These are phyloP conservation scores for Plasmodium gaboni DNA, from an alignment of 169 alveolate genomes.

Conservation along the genomic window DNA sequence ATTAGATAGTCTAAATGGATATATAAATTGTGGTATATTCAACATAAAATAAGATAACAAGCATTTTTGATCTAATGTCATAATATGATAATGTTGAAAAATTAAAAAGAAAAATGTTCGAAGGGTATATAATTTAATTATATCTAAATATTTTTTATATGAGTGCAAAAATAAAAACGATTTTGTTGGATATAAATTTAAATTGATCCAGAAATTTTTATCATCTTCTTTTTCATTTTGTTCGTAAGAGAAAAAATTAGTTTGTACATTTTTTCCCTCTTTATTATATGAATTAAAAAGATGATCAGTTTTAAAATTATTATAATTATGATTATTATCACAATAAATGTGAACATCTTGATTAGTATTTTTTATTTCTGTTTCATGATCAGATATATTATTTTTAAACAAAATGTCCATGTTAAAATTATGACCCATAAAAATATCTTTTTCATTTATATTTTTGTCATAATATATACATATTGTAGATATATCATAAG, in stretches of 20 bases:
- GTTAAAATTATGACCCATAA: too few species aligned
- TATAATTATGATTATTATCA: too few species aligned
- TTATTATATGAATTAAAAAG: neutral
- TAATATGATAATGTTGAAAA: conserved; percentile 30
- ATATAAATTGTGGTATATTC: conserved; percentile 17
- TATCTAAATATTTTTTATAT: conserved; percentile 7
- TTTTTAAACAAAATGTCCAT: too few species aligned
- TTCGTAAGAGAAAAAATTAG: neutral
- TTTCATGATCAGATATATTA: neutral
- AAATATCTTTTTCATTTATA: neutral
- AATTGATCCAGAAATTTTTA: conserved; percentile 19
- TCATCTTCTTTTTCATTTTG: neutral
- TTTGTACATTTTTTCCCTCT: neutral
- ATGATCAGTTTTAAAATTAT: too few species aligned
- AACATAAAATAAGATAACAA: conserved; percentile 33
- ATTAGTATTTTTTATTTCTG: neutral
- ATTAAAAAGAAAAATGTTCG: conserved; percentile 18
- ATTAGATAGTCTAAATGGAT: neutral
- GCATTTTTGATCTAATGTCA: conserved; percentile 33
- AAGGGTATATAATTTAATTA: conserved; percentile 2
- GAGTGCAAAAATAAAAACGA: conserved; percentile 6
- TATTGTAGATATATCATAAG: conserved; percentile 12
- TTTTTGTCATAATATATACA: neutral
- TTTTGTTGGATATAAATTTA: conserved; percentile 12
- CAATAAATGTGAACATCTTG: neutral